Evolutionary conservation across 148 eudicot genomes (phyloP), one percentile per base, ranked within the genome.

Genomic region (Simmondsia chinensis): DNA sequence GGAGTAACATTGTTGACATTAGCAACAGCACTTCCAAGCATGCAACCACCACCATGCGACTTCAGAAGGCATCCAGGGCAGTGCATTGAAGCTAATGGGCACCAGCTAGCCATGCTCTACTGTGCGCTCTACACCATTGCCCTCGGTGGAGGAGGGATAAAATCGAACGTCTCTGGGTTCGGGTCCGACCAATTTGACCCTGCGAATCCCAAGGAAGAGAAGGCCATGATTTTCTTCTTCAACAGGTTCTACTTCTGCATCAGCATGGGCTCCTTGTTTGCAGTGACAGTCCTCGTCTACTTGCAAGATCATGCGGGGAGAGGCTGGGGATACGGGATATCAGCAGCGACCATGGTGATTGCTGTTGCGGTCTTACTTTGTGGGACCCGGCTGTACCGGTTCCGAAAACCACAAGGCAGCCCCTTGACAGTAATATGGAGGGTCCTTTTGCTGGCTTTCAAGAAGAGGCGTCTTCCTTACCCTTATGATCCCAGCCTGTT

Each of bases 101-200:
- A 30, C 6, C 99, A 86, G 53, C 68, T 93, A 55, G 87, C 76
- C 17, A 15, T 93, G 59, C 91, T 86, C 47, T 86, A 76, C 26
- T 57, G 62, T 0, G 88, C 99, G 18, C 94, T 93, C 20, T 86
- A 93, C 76, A 86, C 68, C 27, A 73, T 80, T 14, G 96, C 99
- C 12, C 67, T 93, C 0, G 99, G 99, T 13, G 99, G 75, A 10
- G 99, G 96, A 0, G 99, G 99, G 16, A 93, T 93, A 44, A 93
- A 93, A 38, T 77, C 99, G 19, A 93, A 93, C 20, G 99, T 93
- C 32, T 86, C 99, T 0, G 99, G 99, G 3, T 93, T 93, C 12
- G 99, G 99, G 5, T 72, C 99, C 0, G 99, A 93, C 56, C 99
- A 93, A 32, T 93, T 93, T 34, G 96, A 93, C 56, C 27, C 60